Evolutionary conservation across 805 yeast genomes (phyloP), one percentile per base, ranked within the genome.

Genomic region (Pichia cabralensis): DNA sequence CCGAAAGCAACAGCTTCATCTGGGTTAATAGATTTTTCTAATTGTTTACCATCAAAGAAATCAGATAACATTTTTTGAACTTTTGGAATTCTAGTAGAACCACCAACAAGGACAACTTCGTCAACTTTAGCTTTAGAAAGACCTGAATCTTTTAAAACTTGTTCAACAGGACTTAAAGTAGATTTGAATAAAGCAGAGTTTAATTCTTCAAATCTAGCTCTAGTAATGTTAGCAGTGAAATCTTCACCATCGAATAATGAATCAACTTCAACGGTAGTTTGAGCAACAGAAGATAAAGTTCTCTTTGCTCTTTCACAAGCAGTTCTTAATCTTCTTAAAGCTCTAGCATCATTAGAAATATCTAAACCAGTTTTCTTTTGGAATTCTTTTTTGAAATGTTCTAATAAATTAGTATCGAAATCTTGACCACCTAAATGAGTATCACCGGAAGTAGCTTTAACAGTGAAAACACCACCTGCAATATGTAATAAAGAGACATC

Each of bases 371-470:
- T 74, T 81, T 89, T 88, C 78, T 86, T 83, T 49, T 58, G 58
- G 85, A 89, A 89, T 61, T 88, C 96, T 55, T 76, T 74, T 69
- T 79, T 76, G 78, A 89, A 89, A 74, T 76, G 84, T 67, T 77
- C 89, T 52, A 88, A 81, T 62, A 89, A 74, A 80, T 88, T 83
- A 74, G 86, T 80, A 71, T 88, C 97, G 67, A 88, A 88, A 71
- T 88, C 97, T 75, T 88, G 95, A 76, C 97, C 97, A 77, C 97
- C 97, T 71, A 88, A 80, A 70, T 88, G 97, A 53, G 97, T 88
- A 72, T 88, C 96, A 84, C 97, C 97, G 56, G 96, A 95, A 50
- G 96, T 86, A 50, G 96, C 86, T 74, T 86, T 86, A 54, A 86
- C 96, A 63, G 86, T 89, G 74, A 86, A 86, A 56, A 86, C 84